These are phyloP conservation scores for Acacia acuminata DNA, from an alignment of 306 rosid genomes.

Conservation along the genomic window DNA sequence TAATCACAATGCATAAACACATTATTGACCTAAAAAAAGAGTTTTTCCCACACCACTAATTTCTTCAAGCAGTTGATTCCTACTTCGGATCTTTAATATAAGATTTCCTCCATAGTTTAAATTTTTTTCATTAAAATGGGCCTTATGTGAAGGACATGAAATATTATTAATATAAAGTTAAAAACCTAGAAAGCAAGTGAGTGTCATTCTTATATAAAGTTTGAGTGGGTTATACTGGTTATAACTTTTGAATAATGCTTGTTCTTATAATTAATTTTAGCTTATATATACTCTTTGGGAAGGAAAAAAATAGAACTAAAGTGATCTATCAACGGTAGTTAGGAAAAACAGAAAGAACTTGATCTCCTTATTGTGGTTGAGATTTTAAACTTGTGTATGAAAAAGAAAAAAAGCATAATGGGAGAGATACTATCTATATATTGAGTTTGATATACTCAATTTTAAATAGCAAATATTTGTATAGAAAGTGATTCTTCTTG, in stretches of 20 bases:
- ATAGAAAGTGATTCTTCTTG: neutral
- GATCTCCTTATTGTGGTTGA: neutral
- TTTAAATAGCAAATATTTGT: too few relatives aligned
- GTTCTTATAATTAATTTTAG: neutral
- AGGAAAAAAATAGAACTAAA: neutral
- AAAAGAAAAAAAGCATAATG: neutral
- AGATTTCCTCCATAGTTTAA: too few relatives aligned
- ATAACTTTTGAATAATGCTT: neutral
- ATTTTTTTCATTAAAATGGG: too few relatives aligned
- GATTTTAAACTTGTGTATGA: neutral
- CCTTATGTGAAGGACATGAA: too few relatives aligned
- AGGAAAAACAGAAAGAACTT: too few relatives aligned
- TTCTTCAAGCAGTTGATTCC: neutral
- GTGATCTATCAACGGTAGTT: too few relatives aligned
- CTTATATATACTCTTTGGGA: too few relatives aligned
- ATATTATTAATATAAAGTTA: neutral
- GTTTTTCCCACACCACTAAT: neutral
- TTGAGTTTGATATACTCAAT: neutral
- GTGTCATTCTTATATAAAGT: neutral
- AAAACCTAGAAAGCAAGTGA: neutral
- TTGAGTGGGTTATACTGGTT: neutral
- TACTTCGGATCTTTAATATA: too few relatives aligned
- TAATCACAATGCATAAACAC: neutral
- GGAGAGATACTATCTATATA: neutral
- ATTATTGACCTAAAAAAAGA: neutral